phyloP scores from a whole-genome alignment of 2,329 filamentous ascomycete genomes.

The Drechmeria coniospora region DNA sequence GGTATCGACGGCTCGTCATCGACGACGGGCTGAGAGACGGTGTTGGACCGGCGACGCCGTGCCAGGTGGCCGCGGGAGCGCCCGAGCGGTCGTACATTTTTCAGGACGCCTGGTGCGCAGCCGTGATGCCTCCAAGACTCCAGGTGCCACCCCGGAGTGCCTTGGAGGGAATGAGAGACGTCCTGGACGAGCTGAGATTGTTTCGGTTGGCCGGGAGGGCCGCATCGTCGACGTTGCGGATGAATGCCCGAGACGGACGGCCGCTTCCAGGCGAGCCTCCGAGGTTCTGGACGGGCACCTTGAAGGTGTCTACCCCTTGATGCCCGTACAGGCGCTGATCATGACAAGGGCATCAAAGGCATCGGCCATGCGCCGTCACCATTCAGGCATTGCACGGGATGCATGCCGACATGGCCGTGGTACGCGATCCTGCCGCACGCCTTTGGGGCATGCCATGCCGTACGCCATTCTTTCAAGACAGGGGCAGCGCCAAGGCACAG shows the following conservation, averaged over 20 bases:
- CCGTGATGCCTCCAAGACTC: constrained; percentile 22
- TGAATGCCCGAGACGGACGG: constrained; percentile 3
- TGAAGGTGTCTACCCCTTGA: constrained; percentile 18
- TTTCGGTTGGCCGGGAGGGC: constrained; percentile 20
- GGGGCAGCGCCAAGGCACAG: too few species aligned
- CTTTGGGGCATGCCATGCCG: too few species aligned
- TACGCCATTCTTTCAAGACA: too few species aligned
- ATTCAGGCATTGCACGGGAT: too few species aligned
- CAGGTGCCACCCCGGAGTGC: constrained; percentile 13
- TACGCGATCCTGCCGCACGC: too few species aligned
- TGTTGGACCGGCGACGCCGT: constrained; percentile 30
- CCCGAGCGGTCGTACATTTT: constrained; percentile 30
- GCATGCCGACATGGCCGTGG: too few species aligned
- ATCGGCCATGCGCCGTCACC: too few species aligned
- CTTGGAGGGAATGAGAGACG: constrained; percentile 25
- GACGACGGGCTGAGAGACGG: constrained; percentile 18
- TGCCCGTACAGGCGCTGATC: too few species aligned
- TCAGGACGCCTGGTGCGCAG: constrained; percentile 35
- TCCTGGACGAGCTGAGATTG: constrained; percentile 23
- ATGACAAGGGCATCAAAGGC: too few species aligned
- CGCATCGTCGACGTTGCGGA: constrained; percentile 10
- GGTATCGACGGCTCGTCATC: constrained; percentile 31
- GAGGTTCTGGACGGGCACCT: constrained; percentile 22
- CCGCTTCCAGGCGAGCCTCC: constrained; percentile 12
- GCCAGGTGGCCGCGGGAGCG: constrained; percentile 33